Conservation (phyloP, 2,329 filamentous ascomycete species). For the Exophiala viscosa region DNA sequence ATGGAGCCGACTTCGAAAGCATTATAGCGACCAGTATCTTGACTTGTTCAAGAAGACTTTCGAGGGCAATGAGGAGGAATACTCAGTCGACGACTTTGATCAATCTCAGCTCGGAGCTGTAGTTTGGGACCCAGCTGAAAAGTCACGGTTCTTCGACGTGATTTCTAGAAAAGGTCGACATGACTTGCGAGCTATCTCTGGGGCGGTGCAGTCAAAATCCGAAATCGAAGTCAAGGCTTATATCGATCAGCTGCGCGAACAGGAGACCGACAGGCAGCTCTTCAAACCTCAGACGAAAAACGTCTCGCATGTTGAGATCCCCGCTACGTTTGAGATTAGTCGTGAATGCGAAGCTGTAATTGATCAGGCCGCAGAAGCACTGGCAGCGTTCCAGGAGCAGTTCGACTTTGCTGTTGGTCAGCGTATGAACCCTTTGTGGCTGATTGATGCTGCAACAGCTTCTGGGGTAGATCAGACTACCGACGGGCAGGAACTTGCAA, state of each 20-base stretch:
- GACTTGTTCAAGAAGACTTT: slow-evolving; percentile 48
- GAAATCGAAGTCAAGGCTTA: slow-evolving; percentile 70
- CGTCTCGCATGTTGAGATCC: slow-evolving; percentile 55
- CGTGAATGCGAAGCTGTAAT: slow-evolving; percentile 61
- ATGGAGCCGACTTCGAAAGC: slow-evolving; percentile 23
- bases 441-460: slow-evolving; percentile 49
- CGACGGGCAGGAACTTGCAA: slow-evolving; percentile 1
- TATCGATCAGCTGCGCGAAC: slow-evolving; percentile 58
- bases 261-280: slow-evolving; percentile 41
- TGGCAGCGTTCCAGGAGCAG: slow-evolving; percentile 62
- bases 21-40: slow-evolving; percentile 50
- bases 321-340: slow-evolving; percentile 70
- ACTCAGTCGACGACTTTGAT: neutral
- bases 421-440: slow-evolving; percentile 49
- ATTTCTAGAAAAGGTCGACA: slow-evolving; percentile 62
- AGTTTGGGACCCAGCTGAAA: slow-evolving; percentile 68
- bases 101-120: slow-evolving; percentile 63
- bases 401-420: slow-evolving; percentile 62
- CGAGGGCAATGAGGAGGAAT: neutral
- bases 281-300: slow-evolving; percentile 35
- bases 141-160: slow-evolving; percentile 64
- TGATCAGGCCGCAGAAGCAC: slow-evolving; percentile 63
- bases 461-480: slow-evolving; percentile 10
- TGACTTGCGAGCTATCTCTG: slow-evolving; percentile 60
- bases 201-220: slow-evolving; percentile 66